Evolutionary conservation across 139 green algal genomes (phyloP).

Genomic region (Klebsormidium nitens): DNA sequence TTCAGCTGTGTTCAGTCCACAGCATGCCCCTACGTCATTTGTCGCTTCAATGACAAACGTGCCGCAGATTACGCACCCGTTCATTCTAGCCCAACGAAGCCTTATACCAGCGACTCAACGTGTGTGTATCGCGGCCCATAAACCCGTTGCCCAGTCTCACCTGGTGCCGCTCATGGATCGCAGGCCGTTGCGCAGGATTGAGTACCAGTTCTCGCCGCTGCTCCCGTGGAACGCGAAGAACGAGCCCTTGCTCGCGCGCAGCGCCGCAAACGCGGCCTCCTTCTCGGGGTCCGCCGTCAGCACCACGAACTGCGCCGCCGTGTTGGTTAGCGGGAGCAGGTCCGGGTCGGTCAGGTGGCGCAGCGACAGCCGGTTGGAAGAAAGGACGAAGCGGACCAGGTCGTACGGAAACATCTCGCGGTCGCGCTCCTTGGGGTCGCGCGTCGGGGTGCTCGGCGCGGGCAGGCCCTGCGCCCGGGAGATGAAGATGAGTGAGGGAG

Average conservation of each 20-base stretch:
- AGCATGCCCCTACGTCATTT: no score
- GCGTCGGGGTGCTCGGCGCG: no score
- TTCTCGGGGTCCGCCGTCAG: neutral
- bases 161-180: constrained; percentile 16
- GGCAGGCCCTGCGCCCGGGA: no score
- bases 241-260: neutral
- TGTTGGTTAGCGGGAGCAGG: neutral
- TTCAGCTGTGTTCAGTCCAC: no score
- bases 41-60: no score
- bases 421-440: neutral
- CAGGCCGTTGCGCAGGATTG: constrained; percentile 15
- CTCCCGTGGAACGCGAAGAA: constrained; percentile 21
- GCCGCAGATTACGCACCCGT: no score
- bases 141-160: no score
- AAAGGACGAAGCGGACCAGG: constrained; percentile 6
- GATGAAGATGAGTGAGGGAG: no score
- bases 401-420: neutral
- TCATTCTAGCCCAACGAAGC: no score
- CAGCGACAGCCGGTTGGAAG: constrained; percentile 10
- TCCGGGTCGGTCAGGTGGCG: neutral
- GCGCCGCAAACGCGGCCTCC: neutral
- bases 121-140: no score
- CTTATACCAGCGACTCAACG: no score
- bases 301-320: neutral
- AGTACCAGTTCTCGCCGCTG: constrained; percentile 10